A percentile compares a stretch with the other conserved stretches of the same genome.
Conservation (phyloP, 2,329 filamentous ascomycete species). For the Penicillium glabrum region DNA sequence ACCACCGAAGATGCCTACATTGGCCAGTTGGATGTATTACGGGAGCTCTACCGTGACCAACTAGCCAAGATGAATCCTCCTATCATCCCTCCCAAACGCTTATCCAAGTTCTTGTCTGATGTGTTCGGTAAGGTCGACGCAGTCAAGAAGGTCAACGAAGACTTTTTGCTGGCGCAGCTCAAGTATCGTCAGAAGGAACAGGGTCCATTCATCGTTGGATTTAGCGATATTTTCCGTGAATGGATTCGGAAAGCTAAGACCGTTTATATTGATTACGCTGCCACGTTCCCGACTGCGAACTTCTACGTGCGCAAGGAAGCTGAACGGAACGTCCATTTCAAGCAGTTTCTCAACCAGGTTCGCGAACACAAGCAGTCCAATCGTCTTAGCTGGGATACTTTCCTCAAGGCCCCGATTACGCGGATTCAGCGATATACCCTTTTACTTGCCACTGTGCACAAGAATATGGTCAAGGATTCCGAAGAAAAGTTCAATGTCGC, state of each 20-base stretch:
- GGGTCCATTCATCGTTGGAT: slow-evolving; percentile 88
- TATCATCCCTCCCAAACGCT: slow-evolving; percentile 75
- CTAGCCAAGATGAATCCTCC: slow-evolving; percentile 71
- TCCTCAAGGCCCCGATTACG: slow-evolving; percentile 89
- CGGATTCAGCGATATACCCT: slow-evolving; percentile 87
- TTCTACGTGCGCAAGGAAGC: slow-evolving; percentile 82
- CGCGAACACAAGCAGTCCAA: slow-evolving; percentile 75
- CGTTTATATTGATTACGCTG: slow-evolving; percentile 90
- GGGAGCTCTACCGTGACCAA: slow-evolving; percentile 80
- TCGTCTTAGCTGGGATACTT: slow-evolving; percentile 90
- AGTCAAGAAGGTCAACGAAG: slow-evolving; percentile 88
- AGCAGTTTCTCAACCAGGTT: slow-evolving; percentile 77
- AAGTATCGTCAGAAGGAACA: slow-evolving; percentile 98
- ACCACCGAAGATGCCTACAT: slow-evolving; percentile 91
- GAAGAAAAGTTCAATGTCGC: slow-evolving; percentile 86
- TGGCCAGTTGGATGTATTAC: slow-evolving; percentile 81
- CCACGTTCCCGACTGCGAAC: slow-evolving; percentile 78
- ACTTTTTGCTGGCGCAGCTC: slow-evolving; percentile 85
- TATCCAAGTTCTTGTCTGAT: slow-evolving; percentile 75
- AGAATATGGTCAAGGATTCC: slow-evolving; percentile 77
- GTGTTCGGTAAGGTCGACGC: slow-evolving; percentile 91
- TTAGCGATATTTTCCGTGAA: slow-evolving; percentile 95
- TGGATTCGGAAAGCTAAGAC: slow-evolving; percentile 94
- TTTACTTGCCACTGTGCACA: slow-evolving; percentile 76
- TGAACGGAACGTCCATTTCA: slow-evolving; percentile 81